These are phyloP conservation scores for Rhizophagus prolifer DNA, from an alignment of 192 early-diverging fungal genomes.

Conservation along the genomic window DNA sequence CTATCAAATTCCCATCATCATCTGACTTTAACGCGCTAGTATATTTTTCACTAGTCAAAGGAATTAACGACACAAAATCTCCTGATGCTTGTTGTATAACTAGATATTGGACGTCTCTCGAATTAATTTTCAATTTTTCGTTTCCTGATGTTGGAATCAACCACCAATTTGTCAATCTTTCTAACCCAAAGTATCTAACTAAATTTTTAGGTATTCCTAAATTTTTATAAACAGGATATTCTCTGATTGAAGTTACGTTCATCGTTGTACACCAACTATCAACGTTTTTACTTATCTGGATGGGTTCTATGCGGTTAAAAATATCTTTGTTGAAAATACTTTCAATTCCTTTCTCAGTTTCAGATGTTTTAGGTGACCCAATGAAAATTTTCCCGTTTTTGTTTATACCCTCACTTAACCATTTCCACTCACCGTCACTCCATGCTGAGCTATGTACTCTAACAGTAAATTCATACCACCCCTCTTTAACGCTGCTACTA, in stretches of 20 bases:
- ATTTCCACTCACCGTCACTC: background rate
- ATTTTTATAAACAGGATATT: background rate
- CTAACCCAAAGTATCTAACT: conserved; percentile 5
- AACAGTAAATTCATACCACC: conserved; percentile 27
- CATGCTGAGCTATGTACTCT: background rate
- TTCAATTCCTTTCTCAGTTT: background rate
- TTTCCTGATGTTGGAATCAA: conserved; percentile 5
- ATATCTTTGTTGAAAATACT: background rate
- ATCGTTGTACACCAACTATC: background rate
- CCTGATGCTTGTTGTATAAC: conserved; percentile 23
- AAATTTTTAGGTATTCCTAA: conserved; percentile 1
- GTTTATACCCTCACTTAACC: background rate
- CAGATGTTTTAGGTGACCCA: background rate
- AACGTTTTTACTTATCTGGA: background rate
- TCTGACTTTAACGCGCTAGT: conserved; percentile 8
- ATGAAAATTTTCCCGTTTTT: conserved; percentile 15
- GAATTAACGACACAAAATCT: conserved; percentile 12
- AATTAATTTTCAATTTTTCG: background rate
- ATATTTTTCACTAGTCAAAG: conserved; percentile 1
- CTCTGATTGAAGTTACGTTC: background rate
- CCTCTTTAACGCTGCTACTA: background rate
- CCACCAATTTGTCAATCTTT: conserved; percentile 17
- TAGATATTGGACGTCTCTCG: conserved; percentile 18
- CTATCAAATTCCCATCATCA: conserved; percentile 7
- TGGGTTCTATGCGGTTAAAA: background rate